Evolutionary conservation across 805 yeast genomes (phyloP).

Genomic region (Zygosaccharomyces bailii): DNA sequence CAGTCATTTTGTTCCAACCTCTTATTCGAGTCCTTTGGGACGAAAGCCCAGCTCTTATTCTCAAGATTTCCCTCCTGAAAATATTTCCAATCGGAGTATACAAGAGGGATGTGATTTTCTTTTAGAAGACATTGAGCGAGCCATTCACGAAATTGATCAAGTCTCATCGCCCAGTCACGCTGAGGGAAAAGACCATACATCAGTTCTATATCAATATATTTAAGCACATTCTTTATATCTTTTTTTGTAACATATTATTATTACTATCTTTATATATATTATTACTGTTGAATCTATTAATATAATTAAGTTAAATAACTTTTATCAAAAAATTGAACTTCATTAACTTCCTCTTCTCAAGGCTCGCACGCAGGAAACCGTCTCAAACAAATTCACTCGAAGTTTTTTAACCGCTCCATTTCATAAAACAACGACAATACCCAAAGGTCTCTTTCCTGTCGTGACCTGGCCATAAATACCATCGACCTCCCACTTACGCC

Average conservation of each 20-base stretch:
- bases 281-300: background rate
- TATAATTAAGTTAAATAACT: background rate
- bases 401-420: slow-evolving; percentile 33
- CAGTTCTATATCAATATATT: slow-evolving; percentile 11
- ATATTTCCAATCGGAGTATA: background rate
- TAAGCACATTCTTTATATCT: background rate
- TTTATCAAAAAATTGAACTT: too few relatives aligned
- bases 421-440: slow-evolving; percentile 43
- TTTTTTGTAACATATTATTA: background rate
- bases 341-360: too few relatives aligned
- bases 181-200: slow-evolving; percentile 6
- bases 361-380: too few relatives aligned
- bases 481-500: slow-evolving; percentile 66
- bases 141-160: slow-evolving; percentile 18
- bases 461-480: slow-evolving; percentile 76
- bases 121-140: slow-evolving; percentile 19
- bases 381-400: background rate
- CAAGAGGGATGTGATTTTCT: slow-evolving; percentile 14
- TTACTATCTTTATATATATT: background rate
- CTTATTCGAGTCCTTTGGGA: slow-evolving; percentile 2
- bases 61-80: background rate
- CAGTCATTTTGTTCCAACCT: slow-evolving; percentile 2
- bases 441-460: slow-evolving; percentile 85
- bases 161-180: slow-evolving; percentile 8
- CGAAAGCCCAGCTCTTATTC: background rate